Conservation (phyloP, 352 stramenopile species). For the Pythium brachiatum region DNA sequence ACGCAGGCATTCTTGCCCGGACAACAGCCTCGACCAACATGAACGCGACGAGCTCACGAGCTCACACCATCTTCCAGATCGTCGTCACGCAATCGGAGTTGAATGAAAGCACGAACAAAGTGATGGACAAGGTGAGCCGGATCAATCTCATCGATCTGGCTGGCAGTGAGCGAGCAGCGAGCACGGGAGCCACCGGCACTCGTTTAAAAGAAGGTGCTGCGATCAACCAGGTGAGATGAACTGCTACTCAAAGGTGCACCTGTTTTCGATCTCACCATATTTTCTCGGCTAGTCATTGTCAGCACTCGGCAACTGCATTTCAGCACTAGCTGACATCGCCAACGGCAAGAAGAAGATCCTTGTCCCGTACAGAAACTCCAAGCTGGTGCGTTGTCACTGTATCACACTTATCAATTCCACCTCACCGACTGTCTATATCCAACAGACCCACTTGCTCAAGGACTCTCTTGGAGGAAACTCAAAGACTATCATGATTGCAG, state of each 20-base stretch:
- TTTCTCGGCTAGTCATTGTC: slow-evolving; percentile 64
- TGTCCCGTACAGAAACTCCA: slow-evolving; percentile 92
- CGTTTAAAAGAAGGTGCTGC: slow-evolving; percentile 91
- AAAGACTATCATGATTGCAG: slow-evolving; percentile 91
- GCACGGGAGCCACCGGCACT: slow-evolving; percentile 85
- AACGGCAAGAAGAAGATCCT: slow-evolving; percentile 86
- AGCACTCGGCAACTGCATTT: slow-evolving; percentile 92
- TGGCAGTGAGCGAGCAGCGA: slow-evolving; percentile 85
- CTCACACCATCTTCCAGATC: slow-evolving; percentile 85
- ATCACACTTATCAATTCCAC: not conserved
- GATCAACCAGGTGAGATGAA: slow-evolving; percentile 88
- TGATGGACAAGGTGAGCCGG: slow-evolving; percentile 80
- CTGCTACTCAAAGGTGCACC: not conserved
- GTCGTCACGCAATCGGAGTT: slow-evolving; percentile 78
- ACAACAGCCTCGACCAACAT: slow-evolving; percentile 87
- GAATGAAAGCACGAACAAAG: slow-evolving; percentile 66
- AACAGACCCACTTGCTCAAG: slow-evolving; percentile 79
- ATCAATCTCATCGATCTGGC: slow-evolving; percentile 93
- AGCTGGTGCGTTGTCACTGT: too few relatives aligned
- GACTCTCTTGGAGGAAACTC: slow-evolving; percentile 86
- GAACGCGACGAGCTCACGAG: slow-evolving; percentile 82
- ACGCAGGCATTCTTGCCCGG: slow-evolving; percentile 74
- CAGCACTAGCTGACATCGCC: slow-evolving; percentile 79
- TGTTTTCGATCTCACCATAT: not conserved
- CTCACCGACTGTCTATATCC: not conserved